A percentile compares a stretch with the other conserved stretches of the same genome.
These are phyloP conservation scores for Pseudogymnoascus verrucosus DNA, from an alignment of 2,329 filamentous ascomycete genomes.

Conservation along the genomic window DNA sequence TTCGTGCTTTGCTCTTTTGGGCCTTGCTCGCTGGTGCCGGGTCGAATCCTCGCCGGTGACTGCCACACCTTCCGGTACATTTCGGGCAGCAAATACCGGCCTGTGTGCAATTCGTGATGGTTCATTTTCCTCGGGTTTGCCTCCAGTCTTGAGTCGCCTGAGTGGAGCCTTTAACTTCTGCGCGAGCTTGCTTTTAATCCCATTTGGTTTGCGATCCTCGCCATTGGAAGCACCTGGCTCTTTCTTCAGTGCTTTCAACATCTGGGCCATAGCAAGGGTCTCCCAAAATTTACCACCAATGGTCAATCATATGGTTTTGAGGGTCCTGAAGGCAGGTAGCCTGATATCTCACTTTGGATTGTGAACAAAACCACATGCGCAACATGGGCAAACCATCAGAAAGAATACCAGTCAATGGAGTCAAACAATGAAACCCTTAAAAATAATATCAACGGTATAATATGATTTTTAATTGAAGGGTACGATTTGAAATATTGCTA, in stretches of 20 bases:
- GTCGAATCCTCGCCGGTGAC: neutral
- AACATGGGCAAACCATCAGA: neutral
- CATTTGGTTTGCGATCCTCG: neutral
- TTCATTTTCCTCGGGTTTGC: neutral
- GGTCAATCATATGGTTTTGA: neutral
- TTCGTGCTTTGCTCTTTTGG: neutral
- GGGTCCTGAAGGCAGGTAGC: neutral
- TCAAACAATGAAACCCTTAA: neutral
- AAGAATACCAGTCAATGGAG: neutral
- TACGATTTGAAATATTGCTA: neutral
- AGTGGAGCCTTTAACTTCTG: neutral
- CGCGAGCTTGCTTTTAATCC: neutral
- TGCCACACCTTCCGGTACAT: neutral
- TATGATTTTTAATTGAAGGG: neutral
- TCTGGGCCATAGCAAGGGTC: neutral
- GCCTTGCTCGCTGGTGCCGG: neutral
- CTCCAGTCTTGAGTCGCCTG: neutral
- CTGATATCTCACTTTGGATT: neutral
- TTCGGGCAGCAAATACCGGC: neutral
- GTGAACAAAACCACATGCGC: neutral
- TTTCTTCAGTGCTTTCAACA: neutral
- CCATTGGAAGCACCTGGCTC: neutral
- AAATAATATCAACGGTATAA: neutral
- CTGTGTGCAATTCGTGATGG: neutral
- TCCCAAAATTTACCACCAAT: neutral